Evolutionary conservation across 2,329 filamentous ascomycete species (phyloP).

Genomic region (Ophiostoma angusticollis): DNA sequence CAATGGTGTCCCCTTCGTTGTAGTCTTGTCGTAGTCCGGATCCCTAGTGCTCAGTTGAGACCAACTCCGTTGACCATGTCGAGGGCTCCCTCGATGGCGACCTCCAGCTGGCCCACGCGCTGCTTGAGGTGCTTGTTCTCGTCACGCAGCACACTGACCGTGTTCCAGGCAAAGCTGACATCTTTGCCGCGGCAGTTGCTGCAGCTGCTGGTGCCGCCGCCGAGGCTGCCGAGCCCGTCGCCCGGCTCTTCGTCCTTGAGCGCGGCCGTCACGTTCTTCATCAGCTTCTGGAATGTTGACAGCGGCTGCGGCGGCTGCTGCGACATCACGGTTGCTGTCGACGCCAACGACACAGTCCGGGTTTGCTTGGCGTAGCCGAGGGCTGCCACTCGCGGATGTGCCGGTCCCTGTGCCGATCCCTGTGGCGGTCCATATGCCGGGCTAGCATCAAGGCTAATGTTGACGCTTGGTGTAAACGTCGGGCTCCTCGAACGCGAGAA

Average conservation of each 20-base stretch:
- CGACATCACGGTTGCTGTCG: conserved; percentile 12
- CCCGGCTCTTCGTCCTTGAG: conserved; percentile 17
- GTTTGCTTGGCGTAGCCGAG: conserved; percentile 7
- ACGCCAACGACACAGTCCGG: conserved; percentile 15
- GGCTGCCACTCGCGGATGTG: conserved; percentile 13
- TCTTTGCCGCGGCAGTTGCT: conserved; percentile 46
- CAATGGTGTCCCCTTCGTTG: too few species aligned
- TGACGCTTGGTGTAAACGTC: conserved; percentile 28
- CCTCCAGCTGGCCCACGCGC: conserved; percentile 45
- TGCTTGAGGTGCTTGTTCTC: conserved; percentile 51
- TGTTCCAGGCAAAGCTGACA: conserved; percentile 50
- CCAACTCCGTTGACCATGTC: conserved; percentile 45
- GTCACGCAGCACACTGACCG: conserved; percentile 45
- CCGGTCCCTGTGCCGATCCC: too few species aligned
- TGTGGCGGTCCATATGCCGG: conserved; percentile 11
- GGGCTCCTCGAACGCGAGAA: conserved; percentile 50
- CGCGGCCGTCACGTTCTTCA: conserved; percentile 30
- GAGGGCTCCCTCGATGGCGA: conserved; percentile 46
- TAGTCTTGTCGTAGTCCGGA: too few species aligned
- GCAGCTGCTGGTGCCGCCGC: conserved; percentile 24
- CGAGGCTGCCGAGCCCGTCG: conserved; percentile 12
- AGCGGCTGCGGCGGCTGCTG: conserved; percentile 22
- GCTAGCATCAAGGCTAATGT: conserved; percentile 6
- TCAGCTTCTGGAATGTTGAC: conserved; percentile 34
- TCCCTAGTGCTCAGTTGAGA: too few species aligned